A percentile compares a stretch with the other conserved stretches of the same genome.
These are phyloP conservation scores for Exsudoporus frostii DNA, from an alignment of 768 basidiomycete species.

Conservation along the genomic window DNA sequence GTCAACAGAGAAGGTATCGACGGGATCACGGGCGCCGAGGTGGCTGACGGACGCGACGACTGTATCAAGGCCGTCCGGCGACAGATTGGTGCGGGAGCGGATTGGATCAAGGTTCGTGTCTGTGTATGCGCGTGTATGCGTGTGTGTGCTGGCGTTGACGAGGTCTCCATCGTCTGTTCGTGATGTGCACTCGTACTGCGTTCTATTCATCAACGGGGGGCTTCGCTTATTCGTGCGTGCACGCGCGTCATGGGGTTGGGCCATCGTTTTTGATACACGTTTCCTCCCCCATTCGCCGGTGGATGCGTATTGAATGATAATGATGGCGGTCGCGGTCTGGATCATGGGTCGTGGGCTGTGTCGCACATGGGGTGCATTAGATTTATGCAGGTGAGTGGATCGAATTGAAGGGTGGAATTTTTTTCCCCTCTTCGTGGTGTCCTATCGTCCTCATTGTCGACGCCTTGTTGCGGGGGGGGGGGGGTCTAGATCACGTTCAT, in stretches of 20 bases:
- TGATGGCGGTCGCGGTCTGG: not conserved
- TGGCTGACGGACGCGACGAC: constrained; percentile 54
- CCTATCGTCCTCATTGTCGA: constrained; percentile 1
- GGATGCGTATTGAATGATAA: not conserved
- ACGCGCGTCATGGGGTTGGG: not conserved
- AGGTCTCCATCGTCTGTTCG: not conserved
- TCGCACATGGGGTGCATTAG: constrained; percentile 25
- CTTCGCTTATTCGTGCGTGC: not conserved
- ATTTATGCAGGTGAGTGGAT: constrained; percentile 48
- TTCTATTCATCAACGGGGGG: not conserved
- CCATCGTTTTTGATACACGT: constrained; percentile 17
- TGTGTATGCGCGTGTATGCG: constrained; percentile 9
- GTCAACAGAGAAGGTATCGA: constrained; percentile 51
- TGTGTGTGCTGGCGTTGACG: not conserved
- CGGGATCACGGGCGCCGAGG: constrained; percentile 54
- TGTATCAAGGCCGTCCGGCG: constrained; percentile 54
- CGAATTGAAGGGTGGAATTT: not conserved
- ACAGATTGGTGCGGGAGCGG: constrained; percentile 63
- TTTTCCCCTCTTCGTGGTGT: not conserved
- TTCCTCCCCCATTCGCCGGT: not conserved
- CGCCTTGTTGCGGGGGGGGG: not conserved
- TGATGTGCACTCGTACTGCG: not conserved
- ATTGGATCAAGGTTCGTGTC: constrained; percentile 57
- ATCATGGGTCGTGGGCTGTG: not conserved
- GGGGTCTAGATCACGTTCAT: constrained; percentile 9